phyloP scores from a whole-genome alignment of 1,284 basidiomycete species.

The Ganoderma meredithae region DNA sequence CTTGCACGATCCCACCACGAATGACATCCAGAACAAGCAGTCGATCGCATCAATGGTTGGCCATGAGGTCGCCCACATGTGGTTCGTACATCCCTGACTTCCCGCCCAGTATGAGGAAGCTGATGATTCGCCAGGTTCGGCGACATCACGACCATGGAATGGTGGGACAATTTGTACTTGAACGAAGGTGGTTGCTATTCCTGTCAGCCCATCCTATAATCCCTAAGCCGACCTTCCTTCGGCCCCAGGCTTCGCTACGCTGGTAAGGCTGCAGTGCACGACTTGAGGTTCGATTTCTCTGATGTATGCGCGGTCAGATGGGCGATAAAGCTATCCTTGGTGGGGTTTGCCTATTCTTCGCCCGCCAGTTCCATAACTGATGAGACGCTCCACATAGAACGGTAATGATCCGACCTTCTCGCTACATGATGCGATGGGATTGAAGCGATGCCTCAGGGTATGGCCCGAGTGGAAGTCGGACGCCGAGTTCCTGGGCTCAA shows the following conservation, averaged over 20 bases:
- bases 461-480: conserved; percentile 83
- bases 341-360: conserved; percentile 43
- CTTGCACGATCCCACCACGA: conserved; percentile 81
- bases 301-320: conserved; percentile 57
- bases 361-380: neutral
- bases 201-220: neutral
- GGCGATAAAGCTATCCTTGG: conserved; percentile 92
- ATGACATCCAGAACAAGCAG: conserved; percentile 82
- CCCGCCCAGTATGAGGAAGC: neutral
- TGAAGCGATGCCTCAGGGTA: conserved; percentile 51
- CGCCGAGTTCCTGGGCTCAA: conserved; percentile 71
- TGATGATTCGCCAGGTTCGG: conserved; percentile 67
- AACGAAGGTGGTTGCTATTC: conserved; percentile 60
- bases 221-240: neutral
- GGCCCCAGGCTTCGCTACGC: conserved; percentile 77
- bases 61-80: conserved; percentile 88
- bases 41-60: conserved; percentile 80
- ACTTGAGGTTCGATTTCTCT: neutral
- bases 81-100: conserved; percentile 54
- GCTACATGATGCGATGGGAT: neutral
- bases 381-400: conserved; percentile 47
- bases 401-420: conserved; percentile 40
- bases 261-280: conserved; percentile 48
- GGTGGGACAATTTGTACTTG: conserved; percentile 92
- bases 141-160: conserved; percentile 91